Conservation (phyloP, 306 rosid species). For the Parietaria judaica region DNA sequence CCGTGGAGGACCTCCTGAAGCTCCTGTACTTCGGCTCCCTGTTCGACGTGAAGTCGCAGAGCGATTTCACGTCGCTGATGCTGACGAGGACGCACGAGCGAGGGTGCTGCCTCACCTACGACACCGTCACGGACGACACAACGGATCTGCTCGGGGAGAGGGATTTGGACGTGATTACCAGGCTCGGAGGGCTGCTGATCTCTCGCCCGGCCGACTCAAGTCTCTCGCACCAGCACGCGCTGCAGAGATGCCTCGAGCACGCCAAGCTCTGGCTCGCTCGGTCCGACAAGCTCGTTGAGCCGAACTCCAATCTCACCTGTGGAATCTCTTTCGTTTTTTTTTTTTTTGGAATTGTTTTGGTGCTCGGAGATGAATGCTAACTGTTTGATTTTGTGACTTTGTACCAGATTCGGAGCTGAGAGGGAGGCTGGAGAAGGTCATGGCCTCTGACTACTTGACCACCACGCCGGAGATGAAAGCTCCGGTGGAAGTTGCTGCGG, state of each 20-base stretch:
- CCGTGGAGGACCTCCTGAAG: slow-evolving; percentile 64
- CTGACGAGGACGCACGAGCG: slow-evolving; percentile 86
- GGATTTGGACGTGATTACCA: slow-evolving; percentile 73
- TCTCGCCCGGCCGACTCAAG: slow-evolving; percentile 78
- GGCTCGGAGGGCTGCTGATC: slow-evolving; percentile 50
- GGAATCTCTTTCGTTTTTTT: not conserved
- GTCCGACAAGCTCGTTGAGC: slow-evolving; percentile 59
- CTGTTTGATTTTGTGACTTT: slow-evolving; percentile 5
- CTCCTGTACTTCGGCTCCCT: slow-evolving; percentile 83
- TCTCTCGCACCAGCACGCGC: slow-evolving; percentile 73
- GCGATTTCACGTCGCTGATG: slow-evolving; percentile 75
- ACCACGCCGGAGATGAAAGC: slow-evolving; percentile 91
- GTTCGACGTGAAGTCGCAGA: slow-evolving; percentile 82
- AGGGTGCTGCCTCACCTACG: slow-evolving; percentile 89
- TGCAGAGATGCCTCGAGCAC: slow-evolving; percentile 74
- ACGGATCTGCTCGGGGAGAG: slow-evolving; percentile 84
- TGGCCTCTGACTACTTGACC: slow-evolving; percentile 79
- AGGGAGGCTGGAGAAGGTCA: slow-evolving; percentile 73
- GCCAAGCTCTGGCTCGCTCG: slow-evolving; percentile 76
- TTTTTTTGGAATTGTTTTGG: not conserved
- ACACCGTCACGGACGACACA: slow-evolving; percentile 90
- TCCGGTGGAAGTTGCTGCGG: slow-evolving; percentile 75
- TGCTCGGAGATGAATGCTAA: not conserved
- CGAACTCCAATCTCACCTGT: slow-evolving; percentile 65
- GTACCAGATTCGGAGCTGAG: slow-evolving; percentile 64